Conservation (phyloP, 2,329 filamentous ascomycete species). For the Coccinonectria pachysandricola region DNA sequence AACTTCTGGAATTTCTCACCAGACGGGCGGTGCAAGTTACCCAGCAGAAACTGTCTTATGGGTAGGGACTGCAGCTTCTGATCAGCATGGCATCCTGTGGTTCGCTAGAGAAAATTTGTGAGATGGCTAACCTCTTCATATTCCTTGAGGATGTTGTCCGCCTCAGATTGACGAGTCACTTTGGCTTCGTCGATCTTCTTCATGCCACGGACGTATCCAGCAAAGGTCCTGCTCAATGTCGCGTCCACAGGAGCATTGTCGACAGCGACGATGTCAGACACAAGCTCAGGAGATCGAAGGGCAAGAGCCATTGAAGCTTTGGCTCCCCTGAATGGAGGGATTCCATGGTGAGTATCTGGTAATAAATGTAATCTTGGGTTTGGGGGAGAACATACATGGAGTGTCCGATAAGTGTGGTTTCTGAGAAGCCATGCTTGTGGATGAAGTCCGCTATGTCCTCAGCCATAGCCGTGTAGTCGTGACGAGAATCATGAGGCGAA, state of each 20-base stretch:
- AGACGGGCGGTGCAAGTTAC: slow-evolving; percentile 59
- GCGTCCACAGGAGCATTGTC: slow-evolving; percentile 89
- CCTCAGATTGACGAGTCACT: slow-evolving; percentile 62
- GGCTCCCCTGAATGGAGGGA: slow-evolving; percentile 66
- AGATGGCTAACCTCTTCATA: slow-evolving; percentile 60
- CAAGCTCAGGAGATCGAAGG: slow-evolving; percentile 54
- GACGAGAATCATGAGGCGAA: slow-evolving; percentile 63
- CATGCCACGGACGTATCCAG: slow-evolving; percentile 76
- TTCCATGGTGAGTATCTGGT: neutral
- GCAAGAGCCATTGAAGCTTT: slow-evolving; percentile 88
- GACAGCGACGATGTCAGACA: slow-evolving; percentile 67
- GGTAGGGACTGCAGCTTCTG: slow-evolving; percentile 41
- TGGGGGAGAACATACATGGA: slow-evolving; percentile 57
- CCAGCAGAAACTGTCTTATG: slow-evolving; percentile 84
- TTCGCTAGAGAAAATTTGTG: neutral
- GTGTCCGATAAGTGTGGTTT: slow-evolving; percentile 77
- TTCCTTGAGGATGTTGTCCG: slow-evolving; percentile 64
- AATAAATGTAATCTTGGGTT: neutral
- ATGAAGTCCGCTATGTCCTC: slow-evolving; percentile 77
- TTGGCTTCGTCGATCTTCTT: slow-evolving; percentile 61
- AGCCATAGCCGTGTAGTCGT: slow-evolving; percentile 77
- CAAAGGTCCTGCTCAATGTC: slow-evolving; percentile 63
- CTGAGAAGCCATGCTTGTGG: slow-evolving; percentile 53
- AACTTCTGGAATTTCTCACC: slow-evolving; percentile 53
- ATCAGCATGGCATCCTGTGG: slow-evolving; percentile 1